Evolutionary conservation across 2,329 filamentous ascomycete species (phyloP).

Genomic region (Aspergillus spinulosporus): DNA sequence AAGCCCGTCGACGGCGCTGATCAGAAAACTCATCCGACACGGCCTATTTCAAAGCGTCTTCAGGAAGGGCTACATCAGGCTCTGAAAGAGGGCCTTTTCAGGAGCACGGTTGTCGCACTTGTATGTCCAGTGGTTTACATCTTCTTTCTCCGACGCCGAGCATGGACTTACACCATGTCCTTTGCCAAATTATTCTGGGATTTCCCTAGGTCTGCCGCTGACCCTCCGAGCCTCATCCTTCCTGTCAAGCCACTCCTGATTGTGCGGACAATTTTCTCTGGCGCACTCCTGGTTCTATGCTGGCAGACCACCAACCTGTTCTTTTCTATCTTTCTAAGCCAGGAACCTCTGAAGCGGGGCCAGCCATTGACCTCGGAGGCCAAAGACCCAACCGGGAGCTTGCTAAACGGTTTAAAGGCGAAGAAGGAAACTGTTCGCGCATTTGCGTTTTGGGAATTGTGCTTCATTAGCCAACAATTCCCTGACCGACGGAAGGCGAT

Average conservation of each 20-base stretch:
- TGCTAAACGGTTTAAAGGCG: conserved; percentile 78
- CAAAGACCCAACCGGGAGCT: conserved; percentile 86
- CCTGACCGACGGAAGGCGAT: conserved; percentile 75
- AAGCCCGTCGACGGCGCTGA: conserved; percentile 33
- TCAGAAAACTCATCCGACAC: conserved; percentile 38
- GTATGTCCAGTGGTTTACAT: conserved; percentile 62
- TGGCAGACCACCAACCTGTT: conserved; percentile 77
- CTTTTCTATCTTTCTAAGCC: conserved; percentile 77
- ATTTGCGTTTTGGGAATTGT: conserved; percentile 90
- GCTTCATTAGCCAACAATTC: conserved; percentile 73
- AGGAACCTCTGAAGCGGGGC: conserved; percentile 80
- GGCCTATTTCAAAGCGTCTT: conserved; percentile 43
- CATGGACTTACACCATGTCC: conserved; percentile 69
- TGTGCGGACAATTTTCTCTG: conserved; percentile 60
- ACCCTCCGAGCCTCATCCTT: conserved; percentile 55
- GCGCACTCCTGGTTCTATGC: conserved; percentile 66
- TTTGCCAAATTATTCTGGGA: conserved; percentile 73
- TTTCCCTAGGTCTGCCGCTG: conserved; percentile 68
- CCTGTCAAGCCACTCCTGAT: conserved; percentile 61
- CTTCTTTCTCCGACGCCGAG: conserved; percentile 59
- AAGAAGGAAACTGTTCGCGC: conserved; percentile 76
- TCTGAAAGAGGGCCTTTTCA: conserved; percentile 35
- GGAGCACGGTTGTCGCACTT: conserved; percentile 43
- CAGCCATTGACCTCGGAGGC: conserved; percentile 80
- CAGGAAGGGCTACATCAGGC: conserved; percentile 33